Conservation (phyloP, 352 stramenopile genomes). For the Pythium aquatile region DNA sequence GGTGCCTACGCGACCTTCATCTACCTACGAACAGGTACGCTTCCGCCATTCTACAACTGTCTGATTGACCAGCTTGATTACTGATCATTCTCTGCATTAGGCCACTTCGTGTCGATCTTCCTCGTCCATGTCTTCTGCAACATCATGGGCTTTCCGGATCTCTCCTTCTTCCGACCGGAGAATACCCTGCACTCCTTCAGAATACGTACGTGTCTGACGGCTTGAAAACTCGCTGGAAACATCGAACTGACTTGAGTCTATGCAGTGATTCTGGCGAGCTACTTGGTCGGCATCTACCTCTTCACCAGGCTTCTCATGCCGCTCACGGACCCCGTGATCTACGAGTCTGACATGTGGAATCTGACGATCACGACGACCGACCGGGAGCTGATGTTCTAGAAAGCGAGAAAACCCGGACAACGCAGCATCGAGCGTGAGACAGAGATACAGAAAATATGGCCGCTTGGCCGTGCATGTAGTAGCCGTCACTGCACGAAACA, state of each 20-base stretch:
- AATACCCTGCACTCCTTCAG: slow-evolving; percentile 73
- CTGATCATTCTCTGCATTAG: slow-evolving; percentile 24
- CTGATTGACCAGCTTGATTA: neutral
- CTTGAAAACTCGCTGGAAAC: neutral
- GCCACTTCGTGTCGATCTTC: slow-evolving; percentile 87
- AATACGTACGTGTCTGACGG: slow-evolving; percentile 43
- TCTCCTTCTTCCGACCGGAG: slow-evolving; percentile 81
- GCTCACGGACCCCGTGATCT: slow-evolving; percentile 75
- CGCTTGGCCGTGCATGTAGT: neutral
- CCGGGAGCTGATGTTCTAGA: slow-evolving; percentile 24
- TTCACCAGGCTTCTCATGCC: slow-evolving; percentile 78
- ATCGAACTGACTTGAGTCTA: neutral
- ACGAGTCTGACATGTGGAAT: slow-evolving; percentile 82
- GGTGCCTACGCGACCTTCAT: slow-evolving; percentile 93
- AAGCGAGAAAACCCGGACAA: neutral
- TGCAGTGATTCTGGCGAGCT: slow-evolving; percentile 70
- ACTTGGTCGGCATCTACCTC: slow-evolving; percentile 82
- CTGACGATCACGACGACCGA: slow-evolving; percentile 43
- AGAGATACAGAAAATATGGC: neutral
- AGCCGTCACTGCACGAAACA: slow-evolving; percentile 4
- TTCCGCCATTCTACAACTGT: neutral
- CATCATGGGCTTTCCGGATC: slow-evolving; percentile 92
- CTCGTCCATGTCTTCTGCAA: slow-evolving; percentile 95
- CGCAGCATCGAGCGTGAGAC: neutral
- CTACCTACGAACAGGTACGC: slow-evolving; percentile 87